phyloP scores from a whole-genome alignment of 176 grass and related monocot genomes.

The Zoysia pacifica region DNA sequence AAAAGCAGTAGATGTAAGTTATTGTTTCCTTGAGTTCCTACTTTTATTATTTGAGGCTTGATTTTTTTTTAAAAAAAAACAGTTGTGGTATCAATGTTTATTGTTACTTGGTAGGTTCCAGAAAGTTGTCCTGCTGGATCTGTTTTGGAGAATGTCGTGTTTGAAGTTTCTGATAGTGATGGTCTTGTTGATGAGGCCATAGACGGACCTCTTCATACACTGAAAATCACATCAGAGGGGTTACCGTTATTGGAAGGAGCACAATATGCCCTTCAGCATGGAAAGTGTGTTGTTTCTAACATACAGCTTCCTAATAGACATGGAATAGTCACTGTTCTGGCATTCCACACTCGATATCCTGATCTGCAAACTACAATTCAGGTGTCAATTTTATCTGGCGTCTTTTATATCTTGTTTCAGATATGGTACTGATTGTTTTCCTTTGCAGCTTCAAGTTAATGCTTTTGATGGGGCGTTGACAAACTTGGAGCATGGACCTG shows the following conservation, averaged over 20 bases:
- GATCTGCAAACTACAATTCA: conserved; percentile 11
- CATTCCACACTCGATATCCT: conserved; percentile 32
- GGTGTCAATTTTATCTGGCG: neutral
- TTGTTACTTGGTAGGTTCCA: conserved; percentile 32
- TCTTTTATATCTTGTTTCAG: conserved; percentile 1
- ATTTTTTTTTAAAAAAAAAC: neutral
- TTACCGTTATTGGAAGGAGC: conserved; percentile 29
- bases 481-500: neutral
- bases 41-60: neutral
- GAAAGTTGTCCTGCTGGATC: conserved; percentile 23
- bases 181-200: conserved; percentile 39
- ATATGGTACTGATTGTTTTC: neutral
- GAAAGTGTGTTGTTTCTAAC: conserved; percentile 42
- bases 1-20: conserved; percentile 40
- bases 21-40: neutral
- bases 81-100: neutral
- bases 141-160: conserved; percentile 34
- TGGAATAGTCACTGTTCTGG: conserved; percentile 35
- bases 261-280: conserved; percentile 40
- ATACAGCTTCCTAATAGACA: conserved; percentile 26
- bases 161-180: conserved; percentile 32
- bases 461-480: conserved; percentile 3
- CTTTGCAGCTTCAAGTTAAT: conserved; percentile 35
- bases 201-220: conserved; percentile 37
- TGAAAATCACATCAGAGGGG: conserved; percentile 24